These are phyloP conservation scores for rapeseed (Brassica napus) DNA, from an alignment of 345 rosid species.

Conservation along the genomic window DNA sequence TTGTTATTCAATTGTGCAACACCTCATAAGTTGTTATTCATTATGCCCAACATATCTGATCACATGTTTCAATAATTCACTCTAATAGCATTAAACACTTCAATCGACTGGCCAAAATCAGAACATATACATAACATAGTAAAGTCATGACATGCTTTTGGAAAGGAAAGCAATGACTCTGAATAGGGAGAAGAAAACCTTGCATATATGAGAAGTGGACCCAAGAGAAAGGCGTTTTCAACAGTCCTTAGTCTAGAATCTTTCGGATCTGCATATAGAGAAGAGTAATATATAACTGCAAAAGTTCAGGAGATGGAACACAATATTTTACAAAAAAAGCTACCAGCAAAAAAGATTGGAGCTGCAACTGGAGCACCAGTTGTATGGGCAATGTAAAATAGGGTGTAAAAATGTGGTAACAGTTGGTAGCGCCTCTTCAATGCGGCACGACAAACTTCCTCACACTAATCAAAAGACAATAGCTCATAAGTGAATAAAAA, in stretches of 20 bases:
- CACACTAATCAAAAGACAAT: conserved; percentile 53
- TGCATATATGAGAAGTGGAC: conserved; percentile 65
- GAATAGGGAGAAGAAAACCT: conserved; percentile 54
- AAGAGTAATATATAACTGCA: conserved; percentile 10
- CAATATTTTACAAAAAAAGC: conserved; percentile 21
- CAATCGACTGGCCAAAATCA: neutral
- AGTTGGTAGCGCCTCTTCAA: conserved; percentile 86
- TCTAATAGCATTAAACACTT: neutral
- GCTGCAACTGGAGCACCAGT: conserved; percentile 75
- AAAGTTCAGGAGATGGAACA: conserved; percentile 12
- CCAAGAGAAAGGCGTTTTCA: conserved; percentile 84
- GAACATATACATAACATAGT: conserved; percentile 8
- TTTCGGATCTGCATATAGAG: conserved; percentile 58
- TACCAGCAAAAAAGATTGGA: conserved; percentile 86
- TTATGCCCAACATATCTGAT: neutral
- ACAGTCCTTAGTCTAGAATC: conserved; percentile 65
- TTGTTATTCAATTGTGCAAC: neutral
- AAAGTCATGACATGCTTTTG: neutral
- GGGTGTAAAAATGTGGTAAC: conserved; percentile 80
- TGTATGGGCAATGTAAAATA: conserved; percentile 80
- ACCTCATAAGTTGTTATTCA: neutral
- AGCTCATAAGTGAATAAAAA: neutral
- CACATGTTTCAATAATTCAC: neutral
- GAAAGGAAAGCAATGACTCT: neutral
- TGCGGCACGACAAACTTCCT: conserved; percentile 89